Evolutionary conservation across 768 basidiomycete genomes (phyloP).

Genomic region (Roridomyces roridus): DNA sequence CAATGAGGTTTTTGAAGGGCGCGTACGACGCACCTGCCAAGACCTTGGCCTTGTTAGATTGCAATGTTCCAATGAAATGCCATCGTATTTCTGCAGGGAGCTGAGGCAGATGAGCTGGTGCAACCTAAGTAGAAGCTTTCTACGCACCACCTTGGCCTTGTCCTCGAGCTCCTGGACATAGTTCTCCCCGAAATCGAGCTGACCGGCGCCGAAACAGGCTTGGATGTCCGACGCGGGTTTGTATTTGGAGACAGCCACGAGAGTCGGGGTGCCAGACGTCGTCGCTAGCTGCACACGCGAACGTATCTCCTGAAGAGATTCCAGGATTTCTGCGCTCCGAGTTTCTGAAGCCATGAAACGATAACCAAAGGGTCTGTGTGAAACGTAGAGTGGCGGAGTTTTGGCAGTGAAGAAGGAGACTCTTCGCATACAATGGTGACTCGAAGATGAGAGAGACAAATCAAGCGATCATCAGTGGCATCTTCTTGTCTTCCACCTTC

Average conservation of each 20-base stretch:
- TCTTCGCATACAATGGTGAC: too few relatives aligned
- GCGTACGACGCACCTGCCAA: constrained; percentile 68
- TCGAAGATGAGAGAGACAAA: too few relatives aligned
- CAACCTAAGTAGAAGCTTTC: too few relatives aligned
- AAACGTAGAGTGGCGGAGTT: too few relatives aligned
- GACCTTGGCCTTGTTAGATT: constrained; percentile 93
- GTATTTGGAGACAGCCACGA: constrained; percentile 93
- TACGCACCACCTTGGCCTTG: constrained; percentile 77
- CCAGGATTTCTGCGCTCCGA: constrained; percentile 56
- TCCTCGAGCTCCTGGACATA: constrained; percentile 93
- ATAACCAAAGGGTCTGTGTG: too few relatives aligned
- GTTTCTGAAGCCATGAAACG: background rate
- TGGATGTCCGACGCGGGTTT: constrained; percentile 89
- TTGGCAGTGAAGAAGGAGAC: too few relatives aligned
- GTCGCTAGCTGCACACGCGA: constrained; percentile 49
- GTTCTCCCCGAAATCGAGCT: constrained; percentile 96
- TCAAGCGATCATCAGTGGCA: too few relatives aligned
- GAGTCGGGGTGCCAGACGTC: constrained; percentile 32
- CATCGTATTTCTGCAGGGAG: constrained; percentile 89
- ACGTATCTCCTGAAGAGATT: constrained; percentile 59
- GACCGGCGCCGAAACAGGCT: constrained; percentile 80
- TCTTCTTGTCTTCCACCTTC: too few relatives aligned
- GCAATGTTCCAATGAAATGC: constrained; percentile 96
- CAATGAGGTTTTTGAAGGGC: background rate
- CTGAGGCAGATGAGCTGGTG: constrained; percentile 45